Conservation (phyloP, 2,329 filamentous ascomycete species). For the Aspergillus novofumigatus region DNA sequence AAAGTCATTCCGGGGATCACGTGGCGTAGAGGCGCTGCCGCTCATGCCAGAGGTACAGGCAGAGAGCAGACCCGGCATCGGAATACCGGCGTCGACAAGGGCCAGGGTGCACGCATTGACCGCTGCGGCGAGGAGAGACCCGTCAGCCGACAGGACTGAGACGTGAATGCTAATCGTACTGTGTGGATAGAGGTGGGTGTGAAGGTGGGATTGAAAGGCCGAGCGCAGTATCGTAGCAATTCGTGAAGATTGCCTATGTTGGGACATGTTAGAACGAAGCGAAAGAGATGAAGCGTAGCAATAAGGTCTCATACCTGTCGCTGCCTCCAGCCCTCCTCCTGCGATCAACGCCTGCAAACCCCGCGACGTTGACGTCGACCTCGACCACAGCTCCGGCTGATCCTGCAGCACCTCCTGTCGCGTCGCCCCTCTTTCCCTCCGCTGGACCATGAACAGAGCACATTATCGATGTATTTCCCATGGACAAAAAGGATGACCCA, state of each 20-base stretch:
- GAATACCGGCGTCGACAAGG: conserved; percentile 88
- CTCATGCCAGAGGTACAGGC: conserved; percentile 80
- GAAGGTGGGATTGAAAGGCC: conserved; percentile 71
- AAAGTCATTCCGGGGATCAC: conserved; percentile 37
- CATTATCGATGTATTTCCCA: conserved; percentile 96
- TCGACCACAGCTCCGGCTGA: conserved; percentile 62
- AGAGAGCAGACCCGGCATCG: conserved; percentile 87
- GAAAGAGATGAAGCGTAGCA: not conserved
- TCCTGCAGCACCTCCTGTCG: conserved; percentile 42
- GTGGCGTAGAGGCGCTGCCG: conserved; percentile 39
- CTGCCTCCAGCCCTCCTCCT: conserved; percentile 65
- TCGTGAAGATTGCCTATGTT: conserved; percentile 61
- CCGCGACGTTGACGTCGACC: conserved; percentile 79
- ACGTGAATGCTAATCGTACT: conserved; percentile 78
- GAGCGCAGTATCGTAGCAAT: conserved; percentile 65
- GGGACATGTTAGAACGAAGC: not conserved
- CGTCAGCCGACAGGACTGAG: conserved; percentile 85
- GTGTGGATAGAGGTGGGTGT: conserved; percentile 86
- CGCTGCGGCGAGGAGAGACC: conserved; percentile 81
- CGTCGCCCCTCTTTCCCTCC: conserved; percentile 57
- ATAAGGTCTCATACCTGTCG: conserved; percentile 64
- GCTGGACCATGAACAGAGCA: conserved; percentile 84
- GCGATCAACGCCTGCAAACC: conserved; percentile 82
- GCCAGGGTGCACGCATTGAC: conserved; percentile 90
- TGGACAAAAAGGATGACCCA: conserved; percentile 88